Base-by-base conservation (phyloP, 2,329 filamentous ascomycete genomes). In the Nigrospora sphaerica region DNA sequence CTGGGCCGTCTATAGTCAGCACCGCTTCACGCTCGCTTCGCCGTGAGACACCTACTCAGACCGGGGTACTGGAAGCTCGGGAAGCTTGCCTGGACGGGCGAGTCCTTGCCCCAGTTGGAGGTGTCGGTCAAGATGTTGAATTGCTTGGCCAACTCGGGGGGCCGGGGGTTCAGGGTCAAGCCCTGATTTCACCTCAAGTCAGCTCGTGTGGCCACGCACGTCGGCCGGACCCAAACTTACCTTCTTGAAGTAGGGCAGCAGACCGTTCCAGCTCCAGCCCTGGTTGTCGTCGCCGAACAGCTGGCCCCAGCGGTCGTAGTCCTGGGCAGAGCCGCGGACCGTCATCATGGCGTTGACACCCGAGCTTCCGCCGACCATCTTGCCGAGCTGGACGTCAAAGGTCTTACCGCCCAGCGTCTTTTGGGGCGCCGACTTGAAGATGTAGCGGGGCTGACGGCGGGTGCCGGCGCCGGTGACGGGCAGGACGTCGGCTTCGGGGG, bases 21-120 rank as follows among this genome's bases (percentile, higher is more conserved):
- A n/a, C 19, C 11, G 7, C 12, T 31, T 31, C 7, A 14, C 3
- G 9, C 2, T 6, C 6, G 13, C 10, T 35, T 19, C 28, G 14
- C n/a, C n/a, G 2, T 13, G 3, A 11, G 13, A 2, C 16, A 18
- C 48, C 51, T 14, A 60, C 56, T 50, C 40, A 60, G 42, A 9
- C 60, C 61, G 0, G 67, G 66, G 49, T 60, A 70, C 45, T 69
- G 66, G 44, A 61, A 70, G 2, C 49, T 62, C 2, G 67, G 66
- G 65, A 66, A 70, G 10, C 59, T 63, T 2, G 60, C 60, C 31
- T 66, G 62, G 17, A 70, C 63, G 1, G 54, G 57, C 11, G 64
- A 68, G 2, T 54, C 59, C 17, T 63, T 61, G 1, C 66, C 66
- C 67, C 66, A 70, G 50, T 59, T 69, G 1, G 55, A 59, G 4